Evolutionary conservation across 2,329 filamentous ascomycete species (phyloP).

Genomic region (Sporothrix brasiliensis): DNA sequence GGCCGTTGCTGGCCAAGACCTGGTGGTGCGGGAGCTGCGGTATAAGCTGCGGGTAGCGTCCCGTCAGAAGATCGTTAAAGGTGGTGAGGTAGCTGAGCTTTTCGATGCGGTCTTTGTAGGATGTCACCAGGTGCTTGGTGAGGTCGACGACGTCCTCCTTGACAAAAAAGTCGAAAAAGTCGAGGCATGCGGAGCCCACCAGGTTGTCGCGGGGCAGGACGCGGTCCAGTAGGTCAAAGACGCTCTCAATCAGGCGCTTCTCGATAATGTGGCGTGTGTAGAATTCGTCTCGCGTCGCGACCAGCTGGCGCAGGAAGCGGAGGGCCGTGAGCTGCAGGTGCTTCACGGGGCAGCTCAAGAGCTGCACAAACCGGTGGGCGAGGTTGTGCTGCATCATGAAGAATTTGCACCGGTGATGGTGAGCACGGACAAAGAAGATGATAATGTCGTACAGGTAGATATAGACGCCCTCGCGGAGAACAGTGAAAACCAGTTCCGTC

Average conservation of each 20-base stretch:
- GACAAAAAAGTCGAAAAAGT: constrained; percentile 90
- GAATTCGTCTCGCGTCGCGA: constrained; percentile 86
- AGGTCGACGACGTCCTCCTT: constrained; percentile 79
- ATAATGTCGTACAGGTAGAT: constrained; percentile 90
- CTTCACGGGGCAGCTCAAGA: constrained; percentile 83
- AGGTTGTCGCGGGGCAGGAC: constrained; percentile 92
- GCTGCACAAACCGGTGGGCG: constrained; percentile 75
- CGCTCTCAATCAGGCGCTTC: constrained; percentile 78
- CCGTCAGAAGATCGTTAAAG: constrained; percentile 70
- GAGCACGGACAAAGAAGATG: constrained; percentile 90
- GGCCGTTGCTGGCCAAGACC: constrained; percentile 28
- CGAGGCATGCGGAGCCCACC: constrained; percentile 88
- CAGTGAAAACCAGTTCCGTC: constrained; percentile 69
- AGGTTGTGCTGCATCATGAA: constrained; percentile 83
- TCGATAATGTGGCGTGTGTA: constrained; percentile 84
- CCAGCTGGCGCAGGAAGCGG: constrained; percentile 88
- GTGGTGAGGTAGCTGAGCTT: constrained; percentile 80
- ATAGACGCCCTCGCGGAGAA: constrained; percentile 87
- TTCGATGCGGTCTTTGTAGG: constrained; percentile 76
- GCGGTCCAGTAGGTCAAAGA: constrained; percentile 79
- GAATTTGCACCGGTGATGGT: constrained; percentile 81
- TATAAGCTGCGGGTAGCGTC: constrained; percentile 26
- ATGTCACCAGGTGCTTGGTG: constrained; percentile 80
- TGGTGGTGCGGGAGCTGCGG: constrained; percentile 59
- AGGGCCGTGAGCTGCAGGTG: constrained; percentile 88